Evolutionary conservation across 148 eudicot genomes (phyloP).

Genomic region (Simmondsia chinensis): DNA sequence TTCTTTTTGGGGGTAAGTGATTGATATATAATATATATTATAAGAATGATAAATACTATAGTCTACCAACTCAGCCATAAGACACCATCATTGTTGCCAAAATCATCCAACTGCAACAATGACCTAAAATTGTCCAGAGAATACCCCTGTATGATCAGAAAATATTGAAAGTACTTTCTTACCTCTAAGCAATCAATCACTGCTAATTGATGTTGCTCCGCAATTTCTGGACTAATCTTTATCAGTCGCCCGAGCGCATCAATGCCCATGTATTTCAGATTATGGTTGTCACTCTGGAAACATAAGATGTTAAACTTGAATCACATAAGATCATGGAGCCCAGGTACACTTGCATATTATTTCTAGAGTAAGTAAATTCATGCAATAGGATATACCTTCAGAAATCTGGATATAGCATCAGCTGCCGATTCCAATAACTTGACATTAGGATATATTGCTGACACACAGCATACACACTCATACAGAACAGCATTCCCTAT

Average conservation of each 20-base stretch:
- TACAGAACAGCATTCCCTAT: constrained; percentile 97
- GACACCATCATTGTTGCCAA: too few relatives aligned
- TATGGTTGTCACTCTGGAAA: constrained; percentile 90
- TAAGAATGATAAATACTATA: too few relatives aligned
- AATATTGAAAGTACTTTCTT: constrained; percentile 19
- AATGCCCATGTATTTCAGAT: constrained; percentile 94
- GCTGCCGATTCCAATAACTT: constrained; percentile 87
- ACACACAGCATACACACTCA: constrained; percentile 82
- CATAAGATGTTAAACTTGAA: constrained; percentile 2
- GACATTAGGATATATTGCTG: constrained; percentile 63
- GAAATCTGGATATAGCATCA: constrained; percentile 77
- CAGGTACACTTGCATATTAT: too few relatives aligned
- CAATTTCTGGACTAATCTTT: constrained; percentile 87
- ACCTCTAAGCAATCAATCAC: constrained; percentile 99
- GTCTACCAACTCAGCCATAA: too few relatives aligned
- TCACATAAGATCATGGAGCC: constrained; percentile 1
- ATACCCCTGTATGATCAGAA: too few relatives aligned
- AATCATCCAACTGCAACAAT: too few relatives aligned
- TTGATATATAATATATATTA: too few relatives aligned
- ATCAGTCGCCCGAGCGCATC: constrained; percentile 92
- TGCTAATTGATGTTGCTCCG: constrained; percentile 96
- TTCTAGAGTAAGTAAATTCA: background rate
- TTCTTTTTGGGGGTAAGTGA: too few relatives aligned
- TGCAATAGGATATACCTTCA: constrained; percentile 45
- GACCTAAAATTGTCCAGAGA: too few relatives aligned